Base-by-base conservation (phyloP, 2,329 filamentous ascomycete genomes). In the Ascochyta pisi region DNA sequence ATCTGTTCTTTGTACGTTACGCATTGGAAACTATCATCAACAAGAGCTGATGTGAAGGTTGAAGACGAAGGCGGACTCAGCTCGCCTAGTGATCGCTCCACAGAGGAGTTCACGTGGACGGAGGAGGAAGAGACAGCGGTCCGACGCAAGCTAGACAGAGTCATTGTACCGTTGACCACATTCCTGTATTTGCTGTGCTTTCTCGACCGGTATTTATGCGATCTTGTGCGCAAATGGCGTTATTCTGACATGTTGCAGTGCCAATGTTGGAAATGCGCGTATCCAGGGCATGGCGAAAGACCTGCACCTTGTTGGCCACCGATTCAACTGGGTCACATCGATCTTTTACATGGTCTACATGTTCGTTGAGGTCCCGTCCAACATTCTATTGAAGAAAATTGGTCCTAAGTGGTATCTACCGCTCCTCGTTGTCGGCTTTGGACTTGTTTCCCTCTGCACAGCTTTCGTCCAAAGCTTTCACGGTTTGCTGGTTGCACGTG, bases 321-420 rank as follows among this genome's bases (percentile, higher is more conserved):
- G 79, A 12, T 85, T 84, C 77, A 86, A 86, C 66, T 83, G 82
- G 77, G 81, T 82, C 0, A 80, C 84, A 1, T 84, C 83, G 47
- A 80, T 84, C 55, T 85, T 86, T 75, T 86, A 85, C 72, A 81
- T 86, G 56, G 68, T 82, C 52, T 86, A 86, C 70, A 76, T 84
- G 48, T 70, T 82, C 26, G 76, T 84, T 55, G 84, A 86, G 64
- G 77, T 86, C 0, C 84, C 84, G 3, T 82, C 79, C 67, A 84
- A 85, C 64, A 78, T 85, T 54, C 41, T 85, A 4, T 75, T 86
- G 41, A 86, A 86, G 73, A 76, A 73, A 23, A 68, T 85, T 50
- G 83, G 83, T 1, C 79, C 82, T 1, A 80, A 81, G 42, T 82
- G 75, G 62, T 86, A 73, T 56, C 79, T 86, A 10, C 82, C 84